Evolutionary conservation across 371 early-diverging fungal genomes (phyloP), one percentile per base, ranked within the genome.

Genomic region (Parasitella parasitica): DNA sequence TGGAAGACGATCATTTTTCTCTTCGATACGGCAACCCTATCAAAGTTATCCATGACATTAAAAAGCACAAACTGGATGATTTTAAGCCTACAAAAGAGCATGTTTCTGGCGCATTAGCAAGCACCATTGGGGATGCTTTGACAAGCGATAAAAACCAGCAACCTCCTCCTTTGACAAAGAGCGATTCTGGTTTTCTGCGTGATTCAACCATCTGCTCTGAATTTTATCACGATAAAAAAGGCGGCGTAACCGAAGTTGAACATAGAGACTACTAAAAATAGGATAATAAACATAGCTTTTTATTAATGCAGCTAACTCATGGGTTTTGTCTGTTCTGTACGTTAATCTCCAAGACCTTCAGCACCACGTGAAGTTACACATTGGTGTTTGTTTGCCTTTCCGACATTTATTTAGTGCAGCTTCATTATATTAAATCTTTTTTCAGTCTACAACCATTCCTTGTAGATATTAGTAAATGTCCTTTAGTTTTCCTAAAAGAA

Each of bases 11-110:
- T 12, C 64, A 70, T 43, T 77, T 77, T 28, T 74, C 72, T 15
- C 57, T 77, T 20, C 57, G 69, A 6, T 77, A 56, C 35, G 75
- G 67, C 24, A 77, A 77, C 38, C 78, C 78, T 12, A 77, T 77
- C 41, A 58, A 77, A 46, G 69, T 64, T 5, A 74, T 77, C 13
- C 78, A 74, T 48, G 66, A 77, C 30, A 51, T 57, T 13, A 59
- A 70, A 30, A 57, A 48, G 34, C 75, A 64, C 27, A 27, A 56
- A 32, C 5, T 61, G 5, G 67, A 65, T 24, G 54, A 55, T 11
- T 72, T 77, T 39, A 69, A 63, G 20, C 78, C 78, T 8, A 68
- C 64, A 13, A 63, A 72, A 36, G 38, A 65, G 2, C 65, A 71
- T 54, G 38, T 67, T 2, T 57, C 72, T 9, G 54, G 57, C 0